Base-by-base conservation (phyloP, 2,329 filamentous ascomycete genomes). In the Fusarium denticulatum region DNA sequence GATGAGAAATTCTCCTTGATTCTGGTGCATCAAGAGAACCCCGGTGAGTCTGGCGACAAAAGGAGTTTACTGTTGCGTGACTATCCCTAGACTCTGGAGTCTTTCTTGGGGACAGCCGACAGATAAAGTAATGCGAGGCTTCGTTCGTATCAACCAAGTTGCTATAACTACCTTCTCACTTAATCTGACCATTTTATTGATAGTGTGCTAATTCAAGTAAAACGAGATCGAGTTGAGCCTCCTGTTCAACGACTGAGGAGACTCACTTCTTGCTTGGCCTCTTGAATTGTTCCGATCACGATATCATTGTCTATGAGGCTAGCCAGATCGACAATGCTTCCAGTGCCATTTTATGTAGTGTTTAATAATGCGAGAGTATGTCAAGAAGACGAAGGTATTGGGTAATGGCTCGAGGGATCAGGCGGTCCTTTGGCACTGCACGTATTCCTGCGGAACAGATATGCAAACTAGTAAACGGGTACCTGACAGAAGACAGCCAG, bases 321-420 rank as follows among this genome's bases (percentile, higher is more conserved):
- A 3, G 6, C 6, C 10, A 24, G 12, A 4, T 34, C 1, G 16
- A 18, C 8, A 18, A 16, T 36, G 3, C 5, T 6, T 20, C 10
- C 12, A 14, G 14, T 24, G 5, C 1, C 7, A 13, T 10, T 34
- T 20, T 2, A 32, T 24, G 4, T 7, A 14, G 2, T 11, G 3
- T 34, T 2, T 2, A 14, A 3, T 1, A 8, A 14, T 20, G 3
- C 8, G 6, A 34, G 3, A 20, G 4, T 7, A 7, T 1, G 3
- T 24, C 15, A 9, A 5, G 11, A 10, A 13, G 7, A 14, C 5
- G 7, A 10, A 13, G 0, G 4, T 1, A 12, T 2, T 50, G 22
- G 8, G 2, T 2, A 14, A 5, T 24, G 6, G 47, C 22, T 11
- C 12, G 16, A 32, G 22, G 16, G 3, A 30, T 18, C 7, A 50